Conservation (phyloP, 306 rosid genomes). For the Quillaja saponaria region DNA sequence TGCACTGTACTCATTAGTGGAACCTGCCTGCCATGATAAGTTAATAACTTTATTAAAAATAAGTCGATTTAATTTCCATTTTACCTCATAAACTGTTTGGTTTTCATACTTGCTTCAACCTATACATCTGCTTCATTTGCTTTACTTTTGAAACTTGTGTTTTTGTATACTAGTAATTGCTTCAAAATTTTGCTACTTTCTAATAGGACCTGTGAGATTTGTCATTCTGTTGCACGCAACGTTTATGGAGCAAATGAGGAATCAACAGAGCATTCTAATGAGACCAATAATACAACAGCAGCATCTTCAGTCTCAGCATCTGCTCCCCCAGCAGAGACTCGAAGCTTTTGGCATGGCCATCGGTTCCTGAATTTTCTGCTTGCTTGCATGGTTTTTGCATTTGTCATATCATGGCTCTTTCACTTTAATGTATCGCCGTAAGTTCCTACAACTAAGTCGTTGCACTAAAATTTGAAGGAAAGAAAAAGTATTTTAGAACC, state of each 20-base stretch:
- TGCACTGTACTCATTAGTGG: slow-evolving; percentile 10
- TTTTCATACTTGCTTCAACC: too few species aligned
- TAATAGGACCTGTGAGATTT: slow-evolving; percentile 88
- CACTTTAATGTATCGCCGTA: slow-evolving; percentile 73
- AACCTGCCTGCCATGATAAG: slow-evolving; percentile 8
- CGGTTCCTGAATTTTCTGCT: slow-evolving; percentile 89
- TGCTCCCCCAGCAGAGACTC: slow-evolving; percentile 54
- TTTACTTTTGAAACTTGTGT: neutral
- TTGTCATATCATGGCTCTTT: slow-evolving; percentile 94
- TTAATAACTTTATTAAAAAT: neutral
- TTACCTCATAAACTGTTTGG: neutral
- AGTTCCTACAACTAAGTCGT: slow-evolving; percentile 18
- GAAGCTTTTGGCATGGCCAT: slow-evolving; percentile 89
- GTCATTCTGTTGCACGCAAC: slow-evolving; percentile 77
- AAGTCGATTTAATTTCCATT: neutral
- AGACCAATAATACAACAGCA: slow-evolving; percentile 44
- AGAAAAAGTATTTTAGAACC: slow-evolving; percentile 14
- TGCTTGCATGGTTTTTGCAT: slow-evolving; percentile 92
- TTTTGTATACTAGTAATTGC: neutral
- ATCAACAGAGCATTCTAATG: slow-evolving; percentile 49
- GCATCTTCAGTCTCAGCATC: slow-evolving; percentile 44
- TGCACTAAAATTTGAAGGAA: slow-evolving; percentile 12
- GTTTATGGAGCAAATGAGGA: slow-evolving; percentile 65
- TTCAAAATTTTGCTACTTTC: slow-evolving; percentile 25
- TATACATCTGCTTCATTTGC: too few species aligned